Base-by-base conservation (phyloP, 208 protist species). In the Crithidia acanthocephali region DNA sequence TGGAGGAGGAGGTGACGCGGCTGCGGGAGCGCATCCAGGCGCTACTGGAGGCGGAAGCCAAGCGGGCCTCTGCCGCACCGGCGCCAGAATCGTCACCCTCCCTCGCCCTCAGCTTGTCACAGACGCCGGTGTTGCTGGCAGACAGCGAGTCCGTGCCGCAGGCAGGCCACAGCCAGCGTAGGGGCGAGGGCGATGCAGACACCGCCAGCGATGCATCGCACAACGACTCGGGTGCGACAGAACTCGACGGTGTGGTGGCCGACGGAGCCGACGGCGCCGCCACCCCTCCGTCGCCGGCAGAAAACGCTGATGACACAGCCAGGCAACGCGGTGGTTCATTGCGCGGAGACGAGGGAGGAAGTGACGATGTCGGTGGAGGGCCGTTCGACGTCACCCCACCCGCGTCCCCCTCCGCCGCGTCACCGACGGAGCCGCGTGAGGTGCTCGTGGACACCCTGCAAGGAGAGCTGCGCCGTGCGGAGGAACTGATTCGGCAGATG, bases 1-100 rank as follows among this genome's bases (percentile, higher is more conserved):
- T 96, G 33, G 86, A 96, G 50, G 79, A 95, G 23, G 89, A 96
- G 64, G 88, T 96, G 52, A 64, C 16, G 27, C 72, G 67, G 28
- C 80, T 96, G 50, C 76, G 85, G 23, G 81, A 92, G 45, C 79
- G 87, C 65, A 92, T 96, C 57, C 74, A 75, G 30, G 65, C 70
- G 16, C 73, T 93, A 57, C 76, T 81, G 45, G 73, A 73, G 18
- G 53, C 57, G 0, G 47, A 80, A 22, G 61, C 60, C 1, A 30
- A 18, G 44, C 66, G 70, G 22, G 30, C 55, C 18, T 42, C 55
- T 23, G 23, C 61, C 32, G n/a, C 11, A 9, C 47, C 15, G 47
- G 52, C 9, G 0, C 25, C n/a, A 5, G 44, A 20, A 0, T 7
- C 44, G n/a, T 66, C 61, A n/a, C 61, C 47, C 5, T 56, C 61